Evolutionary conservation across 257 asterid species (phyloP).

Genomic region (Henckelia pumila): DNA sequence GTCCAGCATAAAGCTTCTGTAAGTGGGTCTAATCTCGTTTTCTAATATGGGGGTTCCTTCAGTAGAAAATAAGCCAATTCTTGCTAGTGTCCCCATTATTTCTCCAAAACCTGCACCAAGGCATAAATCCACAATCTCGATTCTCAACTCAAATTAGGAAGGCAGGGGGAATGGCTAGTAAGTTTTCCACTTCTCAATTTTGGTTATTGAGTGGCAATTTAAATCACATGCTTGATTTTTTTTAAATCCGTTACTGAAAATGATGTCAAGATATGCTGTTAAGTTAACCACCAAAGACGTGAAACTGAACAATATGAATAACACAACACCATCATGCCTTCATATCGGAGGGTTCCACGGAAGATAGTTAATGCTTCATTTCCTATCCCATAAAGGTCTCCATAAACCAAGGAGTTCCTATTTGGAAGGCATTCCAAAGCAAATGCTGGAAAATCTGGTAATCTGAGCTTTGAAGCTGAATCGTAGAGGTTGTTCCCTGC

Average conservation of each 20-base stretch:
- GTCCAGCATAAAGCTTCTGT: slow-evolving; percentile 37
- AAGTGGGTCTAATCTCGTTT: slow-evolving; percentile 52
- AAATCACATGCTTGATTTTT: neutral
- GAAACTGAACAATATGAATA: slow-evolving; percentile 6
- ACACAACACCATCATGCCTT: slow-evolving; percentile 50
- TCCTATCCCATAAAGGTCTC: slow-evolving; percentile 74
- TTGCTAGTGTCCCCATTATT: slow-evolving; percentile 81
- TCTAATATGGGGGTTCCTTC: slow-evolving; percentile 42
- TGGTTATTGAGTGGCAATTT: neutral
- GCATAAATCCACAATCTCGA: slow-evolving; percentile 8
- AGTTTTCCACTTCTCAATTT: neutral
- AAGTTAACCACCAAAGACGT: neutral
- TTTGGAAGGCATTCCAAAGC: slow-evolving; percentile 97
- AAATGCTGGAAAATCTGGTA: slow-evolving; percentile 83
- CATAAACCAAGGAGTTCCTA: slow-evolving; percentile 80
- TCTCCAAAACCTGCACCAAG: slow-evolving; percentile 70
- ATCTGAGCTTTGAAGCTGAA: slow-evolving; percentile 72
- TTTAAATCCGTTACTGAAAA: too few species aligned
- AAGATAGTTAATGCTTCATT: slow-evolving; percentile 84
- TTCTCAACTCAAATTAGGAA: neutral
- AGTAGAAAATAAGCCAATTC: slow-evolving; percentile 68
- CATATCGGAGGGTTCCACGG: slow-evolving; percentile 92
- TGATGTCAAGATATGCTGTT: neutral
- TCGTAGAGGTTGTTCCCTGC: slow-evolving; percentile 84
- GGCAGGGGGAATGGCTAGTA: neutral